These are phyloP conservation scores for grape (Vitis vinifera) DNA, from an alignment of 164 flowering plant species.

Conservation along the genomic window DNA sequence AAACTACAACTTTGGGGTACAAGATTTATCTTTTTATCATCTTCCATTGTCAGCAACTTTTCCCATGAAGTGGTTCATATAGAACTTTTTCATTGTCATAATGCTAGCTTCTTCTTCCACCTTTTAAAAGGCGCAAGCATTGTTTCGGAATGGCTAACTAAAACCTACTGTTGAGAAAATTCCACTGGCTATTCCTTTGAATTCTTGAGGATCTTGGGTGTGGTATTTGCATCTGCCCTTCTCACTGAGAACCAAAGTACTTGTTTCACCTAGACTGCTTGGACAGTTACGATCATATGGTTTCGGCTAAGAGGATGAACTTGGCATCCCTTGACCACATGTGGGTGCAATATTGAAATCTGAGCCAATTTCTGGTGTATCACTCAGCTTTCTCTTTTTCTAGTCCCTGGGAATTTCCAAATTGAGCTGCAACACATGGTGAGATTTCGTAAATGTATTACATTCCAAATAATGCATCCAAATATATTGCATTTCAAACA, in stretches of 20 bases:
- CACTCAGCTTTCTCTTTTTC: slow-evolving; percentile 21
- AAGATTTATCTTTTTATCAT: too few relatives aligned
- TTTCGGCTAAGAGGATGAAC: too few relatives aligned
- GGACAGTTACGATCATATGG: neutral
- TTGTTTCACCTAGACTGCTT: neutral
- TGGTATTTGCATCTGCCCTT: slow-evolving; percentile 1
- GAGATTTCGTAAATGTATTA: neutral
- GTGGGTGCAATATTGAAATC: neutral
- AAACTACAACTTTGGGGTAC: slow-evolving; percentile 4
- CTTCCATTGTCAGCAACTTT: neutral
- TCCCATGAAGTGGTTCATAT: neutral
- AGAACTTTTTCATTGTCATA: neutral
- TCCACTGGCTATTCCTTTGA: slow-evolving; percentile 18
- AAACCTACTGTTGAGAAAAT: slow-evolving; percentile 15
- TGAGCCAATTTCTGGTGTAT: neutral
- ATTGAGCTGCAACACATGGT: slow-evolving; percentile 22
- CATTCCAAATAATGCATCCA: too few relatives aligned
- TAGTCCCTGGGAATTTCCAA: slow-evolving; percentile 17
- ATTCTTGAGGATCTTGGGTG: slow-evolving; percentile 8
- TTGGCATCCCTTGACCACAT: too few relatives aligned
- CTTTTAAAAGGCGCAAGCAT: slow-evolving; percentile 2
- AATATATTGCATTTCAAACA: too few relatives aligned
- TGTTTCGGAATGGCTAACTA: slow-evolving; percentile 2
- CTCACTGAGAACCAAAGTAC: slow-evolving; percentile 1
- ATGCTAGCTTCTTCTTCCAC: slow-evolving; percentile 1